Percentiles rank a stretch among this genome's conserved stretches.
phyloP scores from a whole-genome alignment of 257 asterid genomes.

The Vinca minor region DNA sequence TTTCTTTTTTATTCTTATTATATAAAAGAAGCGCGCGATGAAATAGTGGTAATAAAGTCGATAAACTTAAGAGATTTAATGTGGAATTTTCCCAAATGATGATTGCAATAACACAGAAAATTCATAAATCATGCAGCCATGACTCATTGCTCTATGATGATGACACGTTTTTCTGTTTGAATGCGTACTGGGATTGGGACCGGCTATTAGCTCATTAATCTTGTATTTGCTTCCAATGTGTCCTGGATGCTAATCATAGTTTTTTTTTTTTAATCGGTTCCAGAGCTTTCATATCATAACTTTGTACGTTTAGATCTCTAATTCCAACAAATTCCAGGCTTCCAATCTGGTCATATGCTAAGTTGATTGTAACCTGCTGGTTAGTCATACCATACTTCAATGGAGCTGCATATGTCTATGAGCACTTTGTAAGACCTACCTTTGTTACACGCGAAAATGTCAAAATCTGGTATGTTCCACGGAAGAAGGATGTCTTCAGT shows the following conservation, averaged over 20 bases:
- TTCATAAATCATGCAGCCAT: no score
- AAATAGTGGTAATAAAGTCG: no score
- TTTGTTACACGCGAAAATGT: conserved; percentile 54
- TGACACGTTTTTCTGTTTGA: no score
- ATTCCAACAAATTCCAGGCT: conserved; percentile 39
- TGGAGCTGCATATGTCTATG: conserved; percentile 89
- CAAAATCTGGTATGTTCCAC: conserved; percentile 69
- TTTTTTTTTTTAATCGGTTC: no score
- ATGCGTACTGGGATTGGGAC: no score
- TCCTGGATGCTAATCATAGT: neutral
- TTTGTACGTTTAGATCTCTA: neutral
- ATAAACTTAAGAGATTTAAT: neutral
- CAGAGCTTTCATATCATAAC: neutral
- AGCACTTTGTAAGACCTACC: conserved; percentile 77
- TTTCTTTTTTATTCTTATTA: neutral
- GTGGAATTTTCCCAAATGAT: neutral
- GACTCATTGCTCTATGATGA: neutral
- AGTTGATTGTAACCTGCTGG: conserved; percentile 87
- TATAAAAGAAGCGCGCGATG: neutral
- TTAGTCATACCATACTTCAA: conserved; percentile 91
- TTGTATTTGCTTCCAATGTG: neutral
- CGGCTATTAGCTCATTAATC: no score
- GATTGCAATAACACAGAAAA: neutral
- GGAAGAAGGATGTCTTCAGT: conserved; percentile 48
- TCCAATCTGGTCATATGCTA: conserved; percentile 90